Conservation (phyloP, 805 yeast genomes). For the Saccharomyces mikatae region DNA sequence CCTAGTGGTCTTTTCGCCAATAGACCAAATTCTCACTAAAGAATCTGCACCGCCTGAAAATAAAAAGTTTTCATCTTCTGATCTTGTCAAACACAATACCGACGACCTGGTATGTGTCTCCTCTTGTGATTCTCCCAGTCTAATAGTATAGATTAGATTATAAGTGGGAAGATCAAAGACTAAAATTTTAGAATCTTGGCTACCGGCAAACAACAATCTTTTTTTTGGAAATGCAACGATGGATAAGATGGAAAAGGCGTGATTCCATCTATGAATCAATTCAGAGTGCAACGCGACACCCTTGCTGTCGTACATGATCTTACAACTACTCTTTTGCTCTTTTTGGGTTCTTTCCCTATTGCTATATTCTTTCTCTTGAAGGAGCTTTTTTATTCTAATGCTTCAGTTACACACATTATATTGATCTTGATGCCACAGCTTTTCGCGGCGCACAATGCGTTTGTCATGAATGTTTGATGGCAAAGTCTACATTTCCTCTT, state of each 20-base stretch:
- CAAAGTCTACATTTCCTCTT: background rate
- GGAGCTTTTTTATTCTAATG: background rate
- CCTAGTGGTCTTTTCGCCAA: slow-evolving; percentile 27
- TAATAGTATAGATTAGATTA: slow-evolving; percentile 38
- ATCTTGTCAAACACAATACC: slow-evolving; percentile 60
- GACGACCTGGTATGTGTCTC: slow-evolving; percentile 28
- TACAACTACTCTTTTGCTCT: background rate
- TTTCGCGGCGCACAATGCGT: background rate
- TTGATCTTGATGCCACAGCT: background rate
- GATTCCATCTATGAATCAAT: slow-evolving; percentile 69
- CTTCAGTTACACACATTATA: background rate
- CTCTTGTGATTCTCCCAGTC: slow-evolving; percentile 37
- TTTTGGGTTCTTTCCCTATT: background rate
- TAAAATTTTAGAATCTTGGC: slow-evolving; percentile 74
- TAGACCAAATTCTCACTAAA: slow-evolving; percentile 76
- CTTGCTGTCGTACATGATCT: background rate
- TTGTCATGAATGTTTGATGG: background rate
- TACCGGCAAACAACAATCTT: slow-evolving; percentile 72
- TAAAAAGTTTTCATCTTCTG: slow-evolving; percentile 46
- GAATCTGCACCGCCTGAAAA: slow-evolving; percentile 91
- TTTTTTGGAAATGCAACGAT: slow-evolving; percentile 52
- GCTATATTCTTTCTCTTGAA: background rate
- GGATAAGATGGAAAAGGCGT: slow-evolving; percentile 64
- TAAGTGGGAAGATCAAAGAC: slow-evolving; percentile 62
- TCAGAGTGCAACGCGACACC: slow-evolving; percentile 8